Conservation (phyloP, 2,329 filamentous ascomycete genomes). For the Aspergillus quadrilineatus region DNA sequence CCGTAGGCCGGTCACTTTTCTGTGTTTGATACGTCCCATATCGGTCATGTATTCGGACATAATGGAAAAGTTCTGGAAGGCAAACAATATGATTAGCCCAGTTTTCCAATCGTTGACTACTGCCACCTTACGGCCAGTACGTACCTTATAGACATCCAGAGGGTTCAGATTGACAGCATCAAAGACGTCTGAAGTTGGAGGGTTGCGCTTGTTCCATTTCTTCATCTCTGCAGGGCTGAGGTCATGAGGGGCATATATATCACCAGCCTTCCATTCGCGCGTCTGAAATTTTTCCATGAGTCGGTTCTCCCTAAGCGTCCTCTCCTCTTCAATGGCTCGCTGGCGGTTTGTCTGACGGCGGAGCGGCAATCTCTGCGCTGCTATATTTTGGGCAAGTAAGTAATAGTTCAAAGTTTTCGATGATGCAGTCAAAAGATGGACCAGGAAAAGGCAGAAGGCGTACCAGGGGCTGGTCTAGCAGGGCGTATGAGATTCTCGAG, state of each 20-base stretch:
- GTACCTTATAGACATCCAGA: constrained; percentile 80
- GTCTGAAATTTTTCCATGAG: constrained; percentile 47
- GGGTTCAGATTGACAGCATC: constrained; percentile 79
- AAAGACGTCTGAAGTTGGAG: constrained; percentile 67
- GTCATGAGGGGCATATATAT: constrained; percentile 90
- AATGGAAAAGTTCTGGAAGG: constrained; percentile 78
- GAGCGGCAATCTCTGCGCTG: not conserved
- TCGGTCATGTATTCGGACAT: constrained; percentile 84
- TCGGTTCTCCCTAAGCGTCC: constrained; percentile 37
- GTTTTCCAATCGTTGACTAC: constrained; percentile 11
- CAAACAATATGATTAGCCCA: not conserved
- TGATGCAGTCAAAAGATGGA: not conserved
- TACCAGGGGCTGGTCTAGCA: constrained; percentile 8
- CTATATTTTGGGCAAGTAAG: not conserved
- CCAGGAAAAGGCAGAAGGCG: not conserved
- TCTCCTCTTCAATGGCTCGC: constrained; percentile 38
- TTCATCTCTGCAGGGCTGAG: constrained; percentile 72
- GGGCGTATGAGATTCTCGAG: constrained; percentile 20
- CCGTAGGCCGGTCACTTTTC: constrained; percentile 72
- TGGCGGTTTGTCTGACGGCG: constrained; percentile 33
- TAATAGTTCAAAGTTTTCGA: not conserved
- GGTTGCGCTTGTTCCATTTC: constrained; percentile 68
- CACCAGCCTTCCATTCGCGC: constrained; percentile 72
- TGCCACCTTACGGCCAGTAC: constrained; percentile 19
- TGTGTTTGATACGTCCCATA: constrained; percentile 80